Evolutionary conservation across 2,329 filamentous ascomycete genomes (phyloP).

Genomic region (Botryotinia calthae): DNA sequence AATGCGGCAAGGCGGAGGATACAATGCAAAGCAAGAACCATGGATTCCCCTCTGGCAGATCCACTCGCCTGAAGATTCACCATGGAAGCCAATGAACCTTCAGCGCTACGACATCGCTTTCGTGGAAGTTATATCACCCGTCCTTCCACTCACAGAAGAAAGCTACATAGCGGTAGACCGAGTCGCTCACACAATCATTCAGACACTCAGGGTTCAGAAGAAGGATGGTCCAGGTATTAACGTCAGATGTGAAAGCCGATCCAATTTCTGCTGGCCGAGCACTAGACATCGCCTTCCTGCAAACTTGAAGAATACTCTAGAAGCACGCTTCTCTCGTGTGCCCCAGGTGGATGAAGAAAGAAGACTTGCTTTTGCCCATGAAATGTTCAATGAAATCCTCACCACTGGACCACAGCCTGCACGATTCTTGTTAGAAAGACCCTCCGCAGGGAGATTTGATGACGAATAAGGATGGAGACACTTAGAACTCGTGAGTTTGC

Average conservation of each 20-base stretch:
- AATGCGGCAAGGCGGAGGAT: neutral
- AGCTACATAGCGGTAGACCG: neutral
- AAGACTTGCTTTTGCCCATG: no score
- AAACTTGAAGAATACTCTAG: neutral
- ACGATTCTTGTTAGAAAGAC: neutral
- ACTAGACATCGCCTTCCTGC: neutral
- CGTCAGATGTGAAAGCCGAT: neutral
- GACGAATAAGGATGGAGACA: neutral
- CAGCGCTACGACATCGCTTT: neutral
- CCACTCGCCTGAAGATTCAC: neutral
- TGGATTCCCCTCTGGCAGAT: constrained; percentile 1
- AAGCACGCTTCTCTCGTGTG: neutral
- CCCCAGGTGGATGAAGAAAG: neutral
- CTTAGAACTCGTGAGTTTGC: neutral
- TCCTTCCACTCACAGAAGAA: neutral
- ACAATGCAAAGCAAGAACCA: no score
- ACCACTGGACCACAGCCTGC: neutral
- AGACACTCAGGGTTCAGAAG: neutral
- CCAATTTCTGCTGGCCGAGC: neutral
- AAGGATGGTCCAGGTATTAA: neutral
- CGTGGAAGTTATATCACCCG: neutral
- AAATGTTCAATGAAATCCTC: neutral
- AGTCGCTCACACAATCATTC: neutral
- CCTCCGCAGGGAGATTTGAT: neutral
- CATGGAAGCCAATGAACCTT: neutral